A percentile compares a stretch with the other conserved stretches of the same genome.
Evolutionary conservation across 495 filamentous ascomycete species (phyloP).

Genomic region (Haplographium delicatum): DNA sequence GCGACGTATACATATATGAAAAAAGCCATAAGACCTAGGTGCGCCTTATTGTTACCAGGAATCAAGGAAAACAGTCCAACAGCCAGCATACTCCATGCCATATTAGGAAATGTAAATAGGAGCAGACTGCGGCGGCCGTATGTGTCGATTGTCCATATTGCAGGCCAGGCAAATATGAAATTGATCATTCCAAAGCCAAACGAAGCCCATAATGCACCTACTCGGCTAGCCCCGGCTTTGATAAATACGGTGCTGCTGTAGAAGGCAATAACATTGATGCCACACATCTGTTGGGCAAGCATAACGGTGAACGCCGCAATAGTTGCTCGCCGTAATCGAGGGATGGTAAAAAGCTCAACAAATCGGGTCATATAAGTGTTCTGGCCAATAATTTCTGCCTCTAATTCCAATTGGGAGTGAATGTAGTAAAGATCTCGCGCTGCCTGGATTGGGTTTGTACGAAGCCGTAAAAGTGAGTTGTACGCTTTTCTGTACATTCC

Average conservation of each 20-base stretch:
- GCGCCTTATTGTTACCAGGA: constrained; percentile 41
- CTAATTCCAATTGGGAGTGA: constrained; percentile 49
- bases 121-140: constrained; percentile 72
- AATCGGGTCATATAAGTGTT: constrained; percentile 48
- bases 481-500: constrained; percentile 57
- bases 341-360: constrained; percentile 52
- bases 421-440: constrained; percentile 75
- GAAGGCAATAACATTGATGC: constrained; percentile 75
- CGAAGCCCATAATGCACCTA: constrained; percentile 61
- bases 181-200: constrained; percentile 79
- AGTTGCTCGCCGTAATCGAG: constrained; percentile 56
- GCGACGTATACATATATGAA: constrained; percentile 67
- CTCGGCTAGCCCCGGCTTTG: constrained; percentile 52
- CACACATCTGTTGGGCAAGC: constrained; percentile 40
- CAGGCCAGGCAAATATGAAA: constrained; percentile 79
- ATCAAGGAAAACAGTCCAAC: constrained; percentile 69
- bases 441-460: constrained; percentile 62
- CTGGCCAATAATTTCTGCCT: constrained; percentile 37
- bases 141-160: constrained; percentile 80
- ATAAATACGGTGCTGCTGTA: constrained; percentile 73
- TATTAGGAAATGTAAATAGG: constrained; percentile 80
- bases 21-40: constrained; percentile 58
- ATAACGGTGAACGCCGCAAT: constrained; percentile 61
- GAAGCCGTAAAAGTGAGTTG: constrained; percentile 53
- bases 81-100: constrained; percentile 73